Base-by-base conservation (phyloP, 768 basidiomycete species). In the Rickenella mellea region DNA sequence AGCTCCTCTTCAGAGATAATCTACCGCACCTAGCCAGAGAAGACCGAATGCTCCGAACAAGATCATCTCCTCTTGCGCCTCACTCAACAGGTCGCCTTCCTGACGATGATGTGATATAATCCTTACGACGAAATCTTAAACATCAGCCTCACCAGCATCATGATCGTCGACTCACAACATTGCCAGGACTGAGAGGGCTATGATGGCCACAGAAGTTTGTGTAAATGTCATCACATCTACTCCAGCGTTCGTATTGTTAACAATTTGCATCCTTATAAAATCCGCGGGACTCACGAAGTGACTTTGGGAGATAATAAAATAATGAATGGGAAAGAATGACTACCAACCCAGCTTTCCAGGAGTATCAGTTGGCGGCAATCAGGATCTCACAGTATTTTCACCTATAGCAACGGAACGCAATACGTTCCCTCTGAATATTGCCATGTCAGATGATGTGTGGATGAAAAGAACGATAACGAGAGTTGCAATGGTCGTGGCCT, bases 21-120 rank as follows among this genome's bases (percentile, higher is more conserved):
- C n/a, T 36, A 26, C 63, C 75, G 56, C 56, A 86, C 86, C 83
- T 39, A 87, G 65, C 82, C 83, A 88, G 55, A 83, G 74, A 44
- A 87, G 61, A 9, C 78, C 83, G 43, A 87, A 70, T 2, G 80
- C 78, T 5, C 67, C 77, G 47, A 89, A 80, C 58, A 89, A 54
- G 15, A 82, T 63, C 60, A 76, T 70, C 53, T 89, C 83, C 54
- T 86, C 83, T 51, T 89, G 86, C 42, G 67, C 68, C 50, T 75
- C 77, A 33, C 80, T 77, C 51, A 89, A 58, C 46, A 80, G 55
- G 39, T 71, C 71, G 11, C 78, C 81, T 35, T 73, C 67, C 54
- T 62, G 65, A 43, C 71, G 70, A 51, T 86, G 76, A 54, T 87
- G 83, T 62, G 80, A 68, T 33, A 80, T 62, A 33, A 83, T 70